Conservation (phyloP, 768 basidiomycete species). For the Rhodotorula graminis region DNA sequence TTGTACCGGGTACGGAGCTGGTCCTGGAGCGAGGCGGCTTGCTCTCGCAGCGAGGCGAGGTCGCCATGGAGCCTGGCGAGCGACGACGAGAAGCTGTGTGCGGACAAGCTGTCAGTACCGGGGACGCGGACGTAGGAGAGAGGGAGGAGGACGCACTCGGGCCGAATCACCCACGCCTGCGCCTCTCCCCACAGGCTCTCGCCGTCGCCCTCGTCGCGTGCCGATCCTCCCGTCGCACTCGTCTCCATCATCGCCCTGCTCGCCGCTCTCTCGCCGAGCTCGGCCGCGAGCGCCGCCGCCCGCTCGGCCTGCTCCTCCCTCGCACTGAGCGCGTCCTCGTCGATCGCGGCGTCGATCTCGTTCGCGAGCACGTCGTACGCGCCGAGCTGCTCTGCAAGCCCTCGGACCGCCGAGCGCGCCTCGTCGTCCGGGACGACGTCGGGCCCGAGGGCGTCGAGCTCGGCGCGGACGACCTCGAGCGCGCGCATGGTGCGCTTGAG, state of each 20-base stretch:
- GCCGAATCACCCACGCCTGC: conserved; percentile 24
- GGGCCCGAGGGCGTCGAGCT: conserved; percentile 43
- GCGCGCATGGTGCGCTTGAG: conserved; percentile 60
- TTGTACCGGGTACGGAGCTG: conserved; percentile 1
- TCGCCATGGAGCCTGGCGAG: not conserved
- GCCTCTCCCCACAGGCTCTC: conserved; percentile 34
- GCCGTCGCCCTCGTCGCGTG: conserved; percentile 14
- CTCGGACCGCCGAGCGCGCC: conserved; percentile 46
- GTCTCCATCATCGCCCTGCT: conserved; percentile 35
- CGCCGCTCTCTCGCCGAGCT: conserved; percentile 10
- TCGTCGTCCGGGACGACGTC: not conserved
- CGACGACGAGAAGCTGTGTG: conserved; percentile 11
- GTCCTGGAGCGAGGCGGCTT: conserved; percentile 2
- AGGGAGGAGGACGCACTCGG: not conserved
- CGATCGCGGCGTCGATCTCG: conserved; percentile 52
- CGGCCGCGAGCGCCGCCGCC: conserved; percentile 11
- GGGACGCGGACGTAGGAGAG: no score
- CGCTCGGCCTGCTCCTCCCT: conserved; percentile 42
- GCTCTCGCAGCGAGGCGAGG: not conserved
- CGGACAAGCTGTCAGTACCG: not conserved
- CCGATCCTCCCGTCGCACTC: not conserved
- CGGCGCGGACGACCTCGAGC: conserved; percentile 59
- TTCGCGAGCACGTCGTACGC: conserved; percentile 56
- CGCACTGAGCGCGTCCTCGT: conserved; percentile 49
- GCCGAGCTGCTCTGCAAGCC: conserved; percentile 55